Conservation (phyloP, 768 basidiomycete species). For the Galerina marginata region DNA sequence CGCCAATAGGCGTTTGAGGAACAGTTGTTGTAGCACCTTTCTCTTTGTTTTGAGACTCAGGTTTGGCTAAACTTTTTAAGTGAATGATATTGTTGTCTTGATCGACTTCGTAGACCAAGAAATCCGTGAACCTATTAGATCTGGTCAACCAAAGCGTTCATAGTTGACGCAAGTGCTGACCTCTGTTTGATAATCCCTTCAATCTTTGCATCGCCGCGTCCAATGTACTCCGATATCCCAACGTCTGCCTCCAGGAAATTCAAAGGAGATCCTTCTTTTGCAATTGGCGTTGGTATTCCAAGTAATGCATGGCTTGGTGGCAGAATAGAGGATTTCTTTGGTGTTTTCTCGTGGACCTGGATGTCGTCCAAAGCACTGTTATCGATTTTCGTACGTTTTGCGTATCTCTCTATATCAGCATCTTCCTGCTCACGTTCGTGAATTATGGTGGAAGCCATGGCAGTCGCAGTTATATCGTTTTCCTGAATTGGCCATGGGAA, state of each 20-base stretch:
- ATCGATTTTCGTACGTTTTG: conserved; percentile 50
- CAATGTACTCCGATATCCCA: conserved; percentile 89
- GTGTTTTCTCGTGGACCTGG: not conserved
- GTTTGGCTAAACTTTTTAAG: conserved; percentile 78
- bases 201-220: conserved; percentile 69
- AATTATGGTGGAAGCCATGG: conserved; percentile 38
- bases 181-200: conserved; percentile 97
- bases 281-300: conserved; percentile 58
- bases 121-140: conserved; percentile 86
- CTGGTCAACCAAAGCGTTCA: not conserved
- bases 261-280: conserved; percentile 53
- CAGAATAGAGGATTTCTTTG: conserved; percentile 40
- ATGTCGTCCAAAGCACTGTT: conserved; percentile 17
- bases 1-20: conserved; percentile 3
- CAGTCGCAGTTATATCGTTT: not conserved
- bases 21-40: conserved; percentile 22
- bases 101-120: conserved; percentile 92
- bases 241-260: conserved; percentile 82
- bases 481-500: no score
- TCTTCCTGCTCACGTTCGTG: conserved; percentile 62
- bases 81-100: conserved; percentile 80
- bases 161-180: conserved; percentile 44
- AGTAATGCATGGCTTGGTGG: conserved; percentile 80
- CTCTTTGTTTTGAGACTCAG: conserved; percentile 57
- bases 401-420: conserved; percentile 44